Conservation (phyloP, 2,329 filamentous ascomycete genomes). For the Conoideocrella luteorostrata region DNA sequence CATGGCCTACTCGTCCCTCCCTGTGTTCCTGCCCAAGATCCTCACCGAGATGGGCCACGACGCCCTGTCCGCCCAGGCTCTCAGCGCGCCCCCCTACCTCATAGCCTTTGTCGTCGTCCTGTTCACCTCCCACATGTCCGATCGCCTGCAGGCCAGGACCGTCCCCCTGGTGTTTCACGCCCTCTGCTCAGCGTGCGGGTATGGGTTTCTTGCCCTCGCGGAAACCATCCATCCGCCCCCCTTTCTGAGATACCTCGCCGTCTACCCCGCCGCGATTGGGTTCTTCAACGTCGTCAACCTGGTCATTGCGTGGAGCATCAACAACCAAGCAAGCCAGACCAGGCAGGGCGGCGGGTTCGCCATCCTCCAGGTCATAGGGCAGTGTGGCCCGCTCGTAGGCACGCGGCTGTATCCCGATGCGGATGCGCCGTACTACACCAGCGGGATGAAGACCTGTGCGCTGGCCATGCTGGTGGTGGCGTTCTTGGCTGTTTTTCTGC, state of each 20-base stretch:
- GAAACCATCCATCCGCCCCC: slow-evolving; percentile 36
- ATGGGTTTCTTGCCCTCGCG: slow-evolving; percentile 54
- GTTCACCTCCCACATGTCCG: slow-evolving; percentile 64
- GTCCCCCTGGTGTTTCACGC: slow-evolving; percentile 64
- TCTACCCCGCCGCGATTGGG: slow-evolving; percentile 72
- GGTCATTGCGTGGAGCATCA: slow-evolving; percentile 82
- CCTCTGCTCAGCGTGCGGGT: slow-evolving; percentile 56
- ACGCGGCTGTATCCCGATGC: slow-evolving; percentile 56
- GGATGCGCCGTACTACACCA: slow-evolving; percentile 55
- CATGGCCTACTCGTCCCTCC: slow-evolving; percentile 80
- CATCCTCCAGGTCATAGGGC: slow-evolving; percentile 73
- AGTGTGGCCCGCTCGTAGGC: slow-evolving; percentile 69
- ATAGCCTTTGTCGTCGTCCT: slow-evolving; percentile 67
- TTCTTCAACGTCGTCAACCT: slow-evolving; percentile 82
- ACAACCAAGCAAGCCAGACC: slow-evolving; percentile 68
- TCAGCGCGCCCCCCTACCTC: slow-evolving; percentile 77
- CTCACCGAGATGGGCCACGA: slow-evolving; percentile 70
- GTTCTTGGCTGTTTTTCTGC: slow-evolving; percentile 45
- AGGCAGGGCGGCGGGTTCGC: slow-evolving; percentile 72
- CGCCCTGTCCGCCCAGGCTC: slow-evolving; percentile 61
- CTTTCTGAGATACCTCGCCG: slow-evolving; percentile 60
- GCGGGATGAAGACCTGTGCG: slow-evolving; percentile 57
- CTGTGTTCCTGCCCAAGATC: slow-evolving; percentile 81
- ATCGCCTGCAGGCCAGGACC: slow-evolving; percentile 56
- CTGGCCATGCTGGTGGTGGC: slow-evolving; percentile 57